Evolutionary conservation across 2,329 filamentous ascomycete genomes (phyloP), one percentile per base, ranked within the genome.

Genomic region (Macrophomina tecta): DNA sequence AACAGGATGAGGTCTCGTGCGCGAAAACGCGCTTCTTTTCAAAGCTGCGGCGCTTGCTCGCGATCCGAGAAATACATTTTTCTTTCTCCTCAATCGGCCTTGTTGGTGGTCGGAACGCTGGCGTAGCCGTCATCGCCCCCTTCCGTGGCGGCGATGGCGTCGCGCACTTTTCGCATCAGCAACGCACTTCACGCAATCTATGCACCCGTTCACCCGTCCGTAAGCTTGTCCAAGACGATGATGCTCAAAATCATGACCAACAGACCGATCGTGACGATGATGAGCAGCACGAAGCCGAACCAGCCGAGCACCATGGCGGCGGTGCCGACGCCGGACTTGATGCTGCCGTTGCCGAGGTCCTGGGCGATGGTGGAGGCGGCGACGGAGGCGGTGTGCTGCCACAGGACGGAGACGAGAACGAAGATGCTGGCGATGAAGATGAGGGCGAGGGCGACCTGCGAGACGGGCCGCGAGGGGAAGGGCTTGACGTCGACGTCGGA

Each of bases 241-340:
- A 97, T 95, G 81, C 93, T 97, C 78, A 98, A 82, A 74, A 97
- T 97, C 93, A 98, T 98, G 75, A 97, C 91, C 69, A 99, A 83
- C 79, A 98, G 80, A 66, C 94, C 95, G 75, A 98, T 95, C 58
- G 94, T 98, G 64, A 98, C 94, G 69, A 98, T 90, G 73, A 99
- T 97, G 70, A 99, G 85, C 64, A 98, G 80, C 28, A 92, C 91
- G 76, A 99, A 98, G 49, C 92, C 92, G 80, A 99, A 98, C 95
- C 95, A 99, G 68, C 95, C 95, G 75, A 99, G 85, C 18, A 97
- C 92, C 92, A 99, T 98, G 66, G 95, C 94, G 46, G 90, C 92
- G 58, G 92, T 94, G n/a, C 94, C 94, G 12, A 97, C 93, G 40
- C 94, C 94, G 66, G 90, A 92, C 77, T 86, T 89, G 67, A 97